Base-by-base conservation (phyloP, 495 filamentous ascomycete species). In the Neurospora terricola region DNA sequence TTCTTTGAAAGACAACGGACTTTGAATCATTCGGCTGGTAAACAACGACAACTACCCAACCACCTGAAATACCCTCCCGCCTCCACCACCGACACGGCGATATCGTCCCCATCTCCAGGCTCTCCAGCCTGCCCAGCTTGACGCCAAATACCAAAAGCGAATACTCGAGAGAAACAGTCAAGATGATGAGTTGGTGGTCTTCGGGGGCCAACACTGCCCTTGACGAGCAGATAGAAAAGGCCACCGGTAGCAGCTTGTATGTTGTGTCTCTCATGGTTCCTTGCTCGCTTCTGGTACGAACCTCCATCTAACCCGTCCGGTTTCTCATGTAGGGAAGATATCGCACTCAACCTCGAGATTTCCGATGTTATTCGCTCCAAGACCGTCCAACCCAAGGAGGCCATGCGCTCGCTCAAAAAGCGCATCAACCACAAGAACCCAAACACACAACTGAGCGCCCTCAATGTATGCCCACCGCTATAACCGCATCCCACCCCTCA, bases 341-440 rank as follows among this genome's bases (percentile, higher is more conserved):
- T 99, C 79, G 90, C 96, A 23, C 89, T 97, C 73, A 98, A 97
- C 80, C 88, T 99, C 76, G 96, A 99, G 80, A 97, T 99, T 75
- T 97, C 94, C 75, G 96, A 99, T 81, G 86, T 94, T 76, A 97
- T 99, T 76, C 90, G 96, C 77, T 97, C 94, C 72, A 98, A 98
- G 82, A 96, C 94, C 27, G 95, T 99, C 11, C 93, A 94, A 77
- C 94, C 96, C 43, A 97, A 94, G 81, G 96, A 98, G 80, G 96
- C 96, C 66, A 98, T 98, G 96, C 91, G 92, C 78, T 94, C 92
- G 36, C 87, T 99, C 80, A 98, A 97, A 81, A 90, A 91, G 77
- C 91, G 96, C 77, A 92, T 99, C 82, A 94, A 93, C 81, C 92
- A 98, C 84, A 93, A 92, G 83, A 99, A 99, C 78, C 96, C 96